These are phyloP conservation scores for Clonostachys chloroleuca DNA, from an alignment of 2,329 filamentous ascomycete species.

Conservation along the genomic window DNA sequence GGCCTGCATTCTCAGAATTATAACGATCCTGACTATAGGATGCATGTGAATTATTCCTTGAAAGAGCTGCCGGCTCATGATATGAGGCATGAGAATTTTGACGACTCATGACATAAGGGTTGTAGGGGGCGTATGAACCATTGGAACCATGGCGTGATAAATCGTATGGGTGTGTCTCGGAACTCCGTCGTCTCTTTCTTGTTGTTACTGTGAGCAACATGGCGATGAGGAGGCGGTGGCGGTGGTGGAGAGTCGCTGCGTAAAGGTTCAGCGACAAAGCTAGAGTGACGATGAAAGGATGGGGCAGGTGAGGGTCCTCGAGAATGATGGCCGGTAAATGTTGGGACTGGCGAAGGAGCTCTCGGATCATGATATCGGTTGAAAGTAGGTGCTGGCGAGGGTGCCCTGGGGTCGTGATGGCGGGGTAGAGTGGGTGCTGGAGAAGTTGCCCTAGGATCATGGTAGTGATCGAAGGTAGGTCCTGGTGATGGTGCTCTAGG, in stretches of 20 bases:
- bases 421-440: conserved; percentile 20
- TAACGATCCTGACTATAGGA: conserved; percentile 19
- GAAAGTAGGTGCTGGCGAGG: conserved; percentile 28
- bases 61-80: conserved; percentile 13
- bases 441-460: conserved; percentile 19
- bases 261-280: conserved; percentile 15
- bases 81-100: conserved; percentile 28
- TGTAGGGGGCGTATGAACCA: conserved; percentile 24
- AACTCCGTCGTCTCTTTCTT: conserved; percentile 3
- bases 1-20: conserved; percentile 22
- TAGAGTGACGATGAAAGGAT: conserved; percentile 14
- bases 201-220: conserved; percentile 32
- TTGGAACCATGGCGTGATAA: conserved; percentile 25
- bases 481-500: conserved; percentile 33
- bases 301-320: conserved; percentile 29
- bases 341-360: conserved; percentile 8
- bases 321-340: conserved; percentile 6
- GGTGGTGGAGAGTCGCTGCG: conserved; percentile 64
- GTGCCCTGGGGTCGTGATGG: conserved; percentile 14
- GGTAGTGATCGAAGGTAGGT: conserved; percentile 16
- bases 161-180: conserved; percentile 1
- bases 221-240: conserved; percentile 80
- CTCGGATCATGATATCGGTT: conserved; percentile 5
- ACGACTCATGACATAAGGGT: conserved; percentile 19
- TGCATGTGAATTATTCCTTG: conserved; percentile 31